Evolutionary conservation across 2,329 filamentous ascomycete genomes (phyloP).

Genomic region (Furcasterigmium furcatum): DNA sequence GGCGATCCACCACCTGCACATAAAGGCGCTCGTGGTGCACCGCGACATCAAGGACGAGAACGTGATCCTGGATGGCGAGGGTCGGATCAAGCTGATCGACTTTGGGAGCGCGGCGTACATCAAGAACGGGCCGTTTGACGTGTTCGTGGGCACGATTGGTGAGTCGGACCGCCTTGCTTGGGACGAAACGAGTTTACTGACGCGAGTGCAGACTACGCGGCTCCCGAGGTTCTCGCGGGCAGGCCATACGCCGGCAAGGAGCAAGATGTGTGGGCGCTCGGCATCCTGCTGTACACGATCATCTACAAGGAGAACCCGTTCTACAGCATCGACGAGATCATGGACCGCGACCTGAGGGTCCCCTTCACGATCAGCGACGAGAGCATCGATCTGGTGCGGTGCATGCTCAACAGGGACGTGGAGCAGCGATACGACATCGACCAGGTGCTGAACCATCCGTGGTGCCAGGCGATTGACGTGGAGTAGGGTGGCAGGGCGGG

Average conservation of each 20-base stretch:
- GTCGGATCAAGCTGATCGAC: conserved; percentile 94
- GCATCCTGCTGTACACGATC: conserved; percentile 96
- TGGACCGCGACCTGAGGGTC: conserved; percentile 91
- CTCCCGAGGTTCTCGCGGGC: conserved; percentile 93
- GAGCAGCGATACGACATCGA: conserved; percentile 79
- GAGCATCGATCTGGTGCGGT: conserved; percentile 85
- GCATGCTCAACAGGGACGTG: conserved; percentile 91
- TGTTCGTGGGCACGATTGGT: conserved; percentile 99
- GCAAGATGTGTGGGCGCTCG: conserved; percentile 97
- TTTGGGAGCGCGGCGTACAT: conserved; percentile 98
- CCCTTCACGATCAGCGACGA: conserved; percentile 87
- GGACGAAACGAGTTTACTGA: neutral
- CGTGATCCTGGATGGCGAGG: conserved; percentile 91
- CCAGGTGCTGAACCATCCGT: conserved; percentile 85
- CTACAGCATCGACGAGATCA: conserved; percentile 98
- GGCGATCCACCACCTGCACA: conserved; percentile 88
- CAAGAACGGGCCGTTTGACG: conserved; percentile 96
- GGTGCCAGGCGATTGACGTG: conserved; percentile 46
- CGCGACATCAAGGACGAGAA: conserved; percentile 99
- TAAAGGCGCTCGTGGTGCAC: conserved; percentile 87
- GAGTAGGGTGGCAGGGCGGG: conserved; percentile 6
- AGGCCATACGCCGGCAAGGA: conserved; percentile 92
- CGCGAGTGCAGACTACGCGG: conserved; percentile 76
- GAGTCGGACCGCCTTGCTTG: conserved; percentile 28
- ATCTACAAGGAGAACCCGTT: conserved; percentile 99